Percentiles rank a stretch among this genome's conserved stretches.
Conservation (phyloP, 2,329 filamentous ascomycete species). For the Rasamsonia emersonii region DNA sequence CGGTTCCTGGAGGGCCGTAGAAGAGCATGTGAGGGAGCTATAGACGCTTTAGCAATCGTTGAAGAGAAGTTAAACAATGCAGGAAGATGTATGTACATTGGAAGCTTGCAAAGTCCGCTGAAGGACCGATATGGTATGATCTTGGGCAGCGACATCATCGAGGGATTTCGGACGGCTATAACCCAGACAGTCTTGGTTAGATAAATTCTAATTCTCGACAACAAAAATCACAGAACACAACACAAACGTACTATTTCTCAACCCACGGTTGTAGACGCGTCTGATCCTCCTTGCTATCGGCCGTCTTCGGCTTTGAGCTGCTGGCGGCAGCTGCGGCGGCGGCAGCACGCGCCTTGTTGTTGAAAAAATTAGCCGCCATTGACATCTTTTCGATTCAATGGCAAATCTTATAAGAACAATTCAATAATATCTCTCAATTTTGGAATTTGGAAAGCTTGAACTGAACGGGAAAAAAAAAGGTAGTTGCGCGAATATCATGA, state of each 20-base stretch:
- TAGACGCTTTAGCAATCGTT: neutral
- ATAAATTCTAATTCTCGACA: no score
- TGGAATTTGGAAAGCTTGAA: no score
- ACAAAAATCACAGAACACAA: neutral
- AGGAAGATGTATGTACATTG: conserved; percentile 51
- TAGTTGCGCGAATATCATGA: no score
- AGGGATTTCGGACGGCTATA: conserved; percentile 83
- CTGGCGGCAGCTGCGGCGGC: conserved; percentile 65
- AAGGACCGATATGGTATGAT: conserved; percentile 90
- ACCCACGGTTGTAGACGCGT: conserved; percentile 84
- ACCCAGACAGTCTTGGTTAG: neutral
- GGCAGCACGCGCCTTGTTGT: conserved; percentile 72
- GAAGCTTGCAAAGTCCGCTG: conserved; percentile 88
- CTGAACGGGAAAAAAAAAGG: no score
- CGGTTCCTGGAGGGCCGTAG: conserved; percentile 93
- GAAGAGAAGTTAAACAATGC: neutral
- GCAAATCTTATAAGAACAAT: conserved; percentile 4
- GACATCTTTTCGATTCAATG: conserved; percentile 4
- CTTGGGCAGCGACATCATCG: conserved; percentile 91
- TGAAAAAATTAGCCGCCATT: conserved; percentile 82
- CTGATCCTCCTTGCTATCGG: conserved; percentile 52
- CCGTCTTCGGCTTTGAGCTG: conserved; percentile 56
- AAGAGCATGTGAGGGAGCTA: conserved; percentile 97
- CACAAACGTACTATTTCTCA: conserved; percentile 75
- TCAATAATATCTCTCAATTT: conserved; percentile 8